Conservation (phyloP, 2,329 filamentous ascomycete species). For the Penicillium crustosum region DNA sequence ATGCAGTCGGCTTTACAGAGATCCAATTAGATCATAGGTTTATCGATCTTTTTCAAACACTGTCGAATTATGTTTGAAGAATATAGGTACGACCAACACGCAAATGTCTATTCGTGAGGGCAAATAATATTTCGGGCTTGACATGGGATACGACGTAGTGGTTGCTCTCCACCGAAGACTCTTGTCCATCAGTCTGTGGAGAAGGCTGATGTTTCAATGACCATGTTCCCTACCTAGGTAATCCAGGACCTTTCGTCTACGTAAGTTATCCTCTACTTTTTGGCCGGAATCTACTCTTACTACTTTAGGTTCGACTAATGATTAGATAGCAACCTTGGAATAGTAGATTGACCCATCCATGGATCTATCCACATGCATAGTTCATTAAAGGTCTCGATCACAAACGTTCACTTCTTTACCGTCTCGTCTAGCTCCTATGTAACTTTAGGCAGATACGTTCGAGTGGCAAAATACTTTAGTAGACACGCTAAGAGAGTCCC, state of each 20-base stretch:
- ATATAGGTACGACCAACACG: slow-evolving; percentile 19
- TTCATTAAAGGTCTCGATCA: neutral
- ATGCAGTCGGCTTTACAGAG: neutral
- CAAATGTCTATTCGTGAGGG: slow-evolving; percentile 6
- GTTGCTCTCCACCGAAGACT: slow-evolving; percentile 4
- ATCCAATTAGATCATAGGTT: neutral
- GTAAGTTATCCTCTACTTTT: slow-evolving; percentile 3
- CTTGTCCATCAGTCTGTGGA: slow-evolving; percentile 6
- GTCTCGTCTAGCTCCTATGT: no score
- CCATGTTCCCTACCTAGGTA: slow-evolving; percentile 2
- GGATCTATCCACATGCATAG: no score
- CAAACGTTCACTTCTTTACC: neutral
- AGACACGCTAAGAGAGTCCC: neutral
- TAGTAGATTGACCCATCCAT: neutral
- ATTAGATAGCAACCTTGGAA: neutral
- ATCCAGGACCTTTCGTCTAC: neutral
- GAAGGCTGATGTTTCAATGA: neutral
- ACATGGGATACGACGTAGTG: slow-evolving; percentile 4
- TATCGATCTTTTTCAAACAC: neutral
- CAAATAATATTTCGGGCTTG: neutral
- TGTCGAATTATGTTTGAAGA: neutral
- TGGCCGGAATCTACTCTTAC: neutral
- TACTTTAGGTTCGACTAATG: slow-evolving; percentile 1
- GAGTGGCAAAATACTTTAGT: neutral
- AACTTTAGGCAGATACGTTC: neutral